Evolutionary conservation across 768 basidiomycete genomes (phyloP).

Genomic region (Auriculariales sp.): DNA sequence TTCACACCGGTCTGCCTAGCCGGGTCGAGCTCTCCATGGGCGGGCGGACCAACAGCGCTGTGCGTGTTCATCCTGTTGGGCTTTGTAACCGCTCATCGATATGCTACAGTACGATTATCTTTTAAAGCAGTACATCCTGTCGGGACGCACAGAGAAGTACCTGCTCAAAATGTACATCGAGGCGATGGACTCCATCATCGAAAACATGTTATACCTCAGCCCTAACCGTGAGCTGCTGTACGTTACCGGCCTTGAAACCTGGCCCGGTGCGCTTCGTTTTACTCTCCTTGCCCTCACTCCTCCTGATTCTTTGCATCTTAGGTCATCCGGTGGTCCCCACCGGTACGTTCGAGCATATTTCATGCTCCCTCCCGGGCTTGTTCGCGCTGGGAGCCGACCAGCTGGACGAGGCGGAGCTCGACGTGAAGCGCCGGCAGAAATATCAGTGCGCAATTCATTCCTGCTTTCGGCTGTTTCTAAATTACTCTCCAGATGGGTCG

Average conservation of each 20-base stretch:
- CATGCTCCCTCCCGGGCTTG: constrained; percentile 8
- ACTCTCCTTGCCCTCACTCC: too few species aligned
- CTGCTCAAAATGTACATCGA: constrained; percentile 12
- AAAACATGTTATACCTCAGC: constrained; percentile 11
- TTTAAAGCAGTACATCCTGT: constrained; percentile 12
- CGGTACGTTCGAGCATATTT: constrained; percentile 6
- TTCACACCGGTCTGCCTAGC: constrained; percentile 3
- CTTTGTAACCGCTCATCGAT: too few species aligned
- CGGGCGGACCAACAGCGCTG: constrained; percentile 6
- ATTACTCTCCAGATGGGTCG: constrained; percentile 11
- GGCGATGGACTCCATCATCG: constrained; percentile 9
- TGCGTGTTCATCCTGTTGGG: constrained; percentile 2
- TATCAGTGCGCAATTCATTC: background rate
- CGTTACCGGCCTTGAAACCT: constrained; percentile 11
- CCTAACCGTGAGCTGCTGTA: constrained; percentile 11
- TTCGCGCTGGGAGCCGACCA: constrained; percentile 10
- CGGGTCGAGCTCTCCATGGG: constrained; percentile 2
- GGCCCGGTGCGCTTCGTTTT: too few species aligned
- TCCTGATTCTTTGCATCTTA: too few species aligned
- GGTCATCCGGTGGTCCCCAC: too few species aligned
- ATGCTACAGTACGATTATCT: constrained; percentile 12
- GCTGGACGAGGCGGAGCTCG: background rate
- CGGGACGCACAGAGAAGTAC: constrained; percentile 7
- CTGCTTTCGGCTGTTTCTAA: background rate
- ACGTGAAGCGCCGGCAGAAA: background rate